phyloP scores from a whole-genome alignment of 1,284 basidiomycete genomes.

The Apiotrichum veenhuisii region DNA sequence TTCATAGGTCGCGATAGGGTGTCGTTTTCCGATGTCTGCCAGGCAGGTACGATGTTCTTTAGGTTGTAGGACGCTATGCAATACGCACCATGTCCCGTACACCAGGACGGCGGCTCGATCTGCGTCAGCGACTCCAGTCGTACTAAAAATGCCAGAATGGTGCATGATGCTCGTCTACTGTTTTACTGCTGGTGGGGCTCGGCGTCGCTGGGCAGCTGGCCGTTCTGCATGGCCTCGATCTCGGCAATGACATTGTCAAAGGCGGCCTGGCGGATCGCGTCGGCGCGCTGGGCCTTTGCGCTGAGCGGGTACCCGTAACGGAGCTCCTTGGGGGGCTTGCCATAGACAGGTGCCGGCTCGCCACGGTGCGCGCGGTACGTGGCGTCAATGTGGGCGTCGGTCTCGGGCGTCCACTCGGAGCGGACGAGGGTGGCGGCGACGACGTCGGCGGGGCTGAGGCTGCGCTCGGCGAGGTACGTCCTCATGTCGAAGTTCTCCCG shows the following conservation, averaged over 20 bases:
- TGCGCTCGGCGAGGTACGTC: conserved; percentile 19
- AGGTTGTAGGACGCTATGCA: too few species aligned
- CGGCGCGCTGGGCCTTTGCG: conserved; percentile 26
- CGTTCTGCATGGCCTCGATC: conserved; percentile 15
- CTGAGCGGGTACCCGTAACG: conserved; percentile 39
- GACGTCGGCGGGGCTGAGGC: conserved; percentile 20
- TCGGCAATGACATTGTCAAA: conserved; percentile 29
- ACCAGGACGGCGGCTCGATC: too few species aligned
- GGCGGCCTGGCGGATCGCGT: conserved; percentile 27
- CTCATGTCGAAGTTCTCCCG: conserved; percentile 36
- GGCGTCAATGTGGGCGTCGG: conserved; percentile 29
- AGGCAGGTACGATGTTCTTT: too few species aligned
- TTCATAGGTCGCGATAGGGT: too few species aligned
- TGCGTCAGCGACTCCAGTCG: too few species aligned
- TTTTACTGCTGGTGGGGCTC: not conserved
- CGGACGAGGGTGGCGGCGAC: conserved; percentile 37
- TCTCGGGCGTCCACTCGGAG: conserved; percentile 32
- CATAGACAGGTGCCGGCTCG: conserved; percentile 62
- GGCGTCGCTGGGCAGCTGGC: not conserved
- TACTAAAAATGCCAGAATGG: not conserved
- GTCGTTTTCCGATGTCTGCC: too few species aligned
- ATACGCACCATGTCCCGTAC: too few species aligned
- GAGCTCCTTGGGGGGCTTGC: conserved; percentile 56
- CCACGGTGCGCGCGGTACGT: conserved; percentile 26
- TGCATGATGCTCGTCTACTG: not conserved